Evolutionary conservation across 2,329 filamentous ascomycete species (phyloP).

Genomic region (Alternaria incomplexa): DNA sequence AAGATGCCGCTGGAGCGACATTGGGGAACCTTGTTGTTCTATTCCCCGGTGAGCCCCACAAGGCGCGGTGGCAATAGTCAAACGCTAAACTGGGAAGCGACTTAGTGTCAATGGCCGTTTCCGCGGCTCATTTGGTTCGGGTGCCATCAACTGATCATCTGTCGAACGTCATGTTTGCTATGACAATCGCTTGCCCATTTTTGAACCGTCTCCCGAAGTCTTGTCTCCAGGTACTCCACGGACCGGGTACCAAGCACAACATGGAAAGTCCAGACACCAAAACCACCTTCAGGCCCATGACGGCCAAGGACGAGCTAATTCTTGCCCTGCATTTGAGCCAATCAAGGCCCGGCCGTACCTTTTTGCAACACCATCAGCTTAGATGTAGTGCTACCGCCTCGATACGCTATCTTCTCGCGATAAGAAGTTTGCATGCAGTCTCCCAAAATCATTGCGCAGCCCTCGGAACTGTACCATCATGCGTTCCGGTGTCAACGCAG

Average conservation of each 20-base stretch:
- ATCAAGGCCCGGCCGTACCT: background rate
- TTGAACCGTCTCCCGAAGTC: background rate
- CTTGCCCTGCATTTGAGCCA: background rate
- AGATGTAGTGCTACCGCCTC: background rate
- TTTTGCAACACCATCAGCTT: background rate
- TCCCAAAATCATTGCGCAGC: background rate
- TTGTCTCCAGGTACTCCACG: background rate
- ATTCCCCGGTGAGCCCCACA: slow-evolving; percentile 10
- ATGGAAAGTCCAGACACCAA: background rate
- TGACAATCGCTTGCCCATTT: background rate
- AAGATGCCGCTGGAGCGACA: slow-evolving; percentile 1
- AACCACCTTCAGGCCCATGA: background rate
- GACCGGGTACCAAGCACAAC: background rate
- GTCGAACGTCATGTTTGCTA: slow-evolving; percentile 4
- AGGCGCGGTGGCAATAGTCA: slow-evolving; percentile 1
- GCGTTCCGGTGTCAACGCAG: too few species aligned
- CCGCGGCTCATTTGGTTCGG: background rate
- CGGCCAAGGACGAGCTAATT: background rate
- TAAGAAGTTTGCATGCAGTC: background rate
- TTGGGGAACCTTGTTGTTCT: slow-evolving; percentile 17
- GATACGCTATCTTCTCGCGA: background rate
- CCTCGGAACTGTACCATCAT: background rate
- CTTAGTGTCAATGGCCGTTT: background rate
- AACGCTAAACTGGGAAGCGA: background rate
- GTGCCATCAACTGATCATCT: background rate